These are phyloP conservation scores for Globisporangium echinulatum DNA, from an alignment of 352 stramenopile species.

Conservation along the genomic window DNA sequence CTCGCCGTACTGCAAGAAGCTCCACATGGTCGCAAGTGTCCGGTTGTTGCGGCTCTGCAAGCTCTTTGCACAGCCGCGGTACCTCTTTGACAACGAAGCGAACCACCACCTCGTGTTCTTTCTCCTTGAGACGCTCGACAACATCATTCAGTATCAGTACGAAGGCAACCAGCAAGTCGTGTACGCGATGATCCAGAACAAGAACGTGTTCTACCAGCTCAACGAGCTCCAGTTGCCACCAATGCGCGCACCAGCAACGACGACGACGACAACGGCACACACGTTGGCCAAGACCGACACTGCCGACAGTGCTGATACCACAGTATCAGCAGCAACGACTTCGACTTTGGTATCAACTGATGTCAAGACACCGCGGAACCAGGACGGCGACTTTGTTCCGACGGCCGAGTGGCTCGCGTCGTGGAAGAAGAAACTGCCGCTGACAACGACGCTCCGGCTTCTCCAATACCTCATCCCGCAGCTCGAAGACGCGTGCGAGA, in stretches of 20 bases:
- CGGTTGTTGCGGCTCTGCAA: conserved; percentile 97
- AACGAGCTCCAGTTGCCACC: conserved; percentile 88
- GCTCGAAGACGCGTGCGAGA: conserved; percentile 68
- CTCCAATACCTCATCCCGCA: conserved; percentile 93
- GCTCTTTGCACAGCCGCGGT: conserved; percentile 91
- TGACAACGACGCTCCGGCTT: conserved; percentile 93
- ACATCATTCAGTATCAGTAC: conserved; percentile 99
- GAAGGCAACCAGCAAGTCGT: conserved; percentile 96
- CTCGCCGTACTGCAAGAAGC: conserved; percentile 95
- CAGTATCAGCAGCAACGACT: conserved; percentile 3
- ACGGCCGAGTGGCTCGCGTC: conserved; percentile 92
- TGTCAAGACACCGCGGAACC: conserved; percentile 28
- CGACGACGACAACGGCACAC: conserved; percentile 5
- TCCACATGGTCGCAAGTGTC: conserved; percentile 93
- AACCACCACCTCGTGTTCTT: conserved; percentile 95
- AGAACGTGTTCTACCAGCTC: conserved; percentile 91
- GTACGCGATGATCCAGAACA: conserved; percentile 97
- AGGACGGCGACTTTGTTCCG: conserved; percentile 69
- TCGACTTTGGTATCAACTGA: no score
- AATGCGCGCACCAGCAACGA: conserved; percentile 37
- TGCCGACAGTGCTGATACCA: conserved; percentile 14
- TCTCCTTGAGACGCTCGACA: conserved; percentile 98
- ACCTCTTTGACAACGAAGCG: conserved; percentile 93
- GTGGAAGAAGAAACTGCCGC: conserved; percentile 92
- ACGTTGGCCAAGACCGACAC: conserved; percentile 9